Percentiles rank a stretch among this genome's conserved stretches.
phyloP scores from a whole-genome alignment of 805 yeast genomes.

The Candida argentea region DNA sequence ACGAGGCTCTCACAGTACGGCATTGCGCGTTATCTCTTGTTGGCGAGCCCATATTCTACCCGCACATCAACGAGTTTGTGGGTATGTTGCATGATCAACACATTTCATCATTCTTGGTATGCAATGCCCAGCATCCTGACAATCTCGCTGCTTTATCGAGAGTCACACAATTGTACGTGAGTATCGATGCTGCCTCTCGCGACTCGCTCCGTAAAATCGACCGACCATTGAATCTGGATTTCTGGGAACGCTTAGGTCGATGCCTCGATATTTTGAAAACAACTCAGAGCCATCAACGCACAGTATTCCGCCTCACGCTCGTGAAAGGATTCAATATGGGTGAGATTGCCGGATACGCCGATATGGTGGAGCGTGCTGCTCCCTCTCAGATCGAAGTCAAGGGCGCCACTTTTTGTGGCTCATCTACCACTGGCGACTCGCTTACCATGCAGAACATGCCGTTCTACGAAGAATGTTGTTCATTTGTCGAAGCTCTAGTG shows the following conservation, averaged over 20 bases:
- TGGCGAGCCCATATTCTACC: conserved; percentile 93
- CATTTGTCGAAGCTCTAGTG: conserved; percentile 57
- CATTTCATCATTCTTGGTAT: conserved; percentile 81
- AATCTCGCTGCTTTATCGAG: conserved; percentile 57
- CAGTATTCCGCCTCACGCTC: conserved; percentile 81
- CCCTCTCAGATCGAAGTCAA: conserved; percentile 89
- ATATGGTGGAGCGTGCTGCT: conserved; percentile 66
- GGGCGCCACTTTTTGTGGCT: conserved; percentile 94
- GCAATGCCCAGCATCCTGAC: conserved; percentile 94
- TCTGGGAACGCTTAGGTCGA: conserved; percentile 78
- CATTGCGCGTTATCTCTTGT: conserved; percentile 91
- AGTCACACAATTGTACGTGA: conserved; percentile 86
- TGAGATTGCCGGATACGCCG: conserved; percentile 75
- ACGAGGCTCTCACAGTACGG: conserved; percentile 79
- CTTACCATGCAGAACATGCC: conserved; percentile 94
- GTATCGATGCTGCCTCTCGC: conserved; percentile 90
- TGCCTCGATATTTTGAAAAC: conserved; percentile 75
- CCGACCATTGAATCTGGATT: conserved; percentile 81
- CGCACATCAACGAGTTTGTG: conserved; percentile 79
- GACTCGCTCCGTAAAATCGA: conserved; percentile 73
- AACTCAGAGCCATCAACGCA: conserved; percentile 70
- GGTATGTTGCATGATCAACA: conserved; percentile 68
- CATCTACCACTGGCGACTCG: conserved; percentile 76
- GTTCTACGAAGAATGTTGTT: conserved; percentile 80
- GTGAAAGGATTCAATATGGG: conserved; percentile 90